phyloP scores from a whole-genome alignment of 2,329 filamentous ascomycete genomes.

The Lachnellula cervina region DNA sequence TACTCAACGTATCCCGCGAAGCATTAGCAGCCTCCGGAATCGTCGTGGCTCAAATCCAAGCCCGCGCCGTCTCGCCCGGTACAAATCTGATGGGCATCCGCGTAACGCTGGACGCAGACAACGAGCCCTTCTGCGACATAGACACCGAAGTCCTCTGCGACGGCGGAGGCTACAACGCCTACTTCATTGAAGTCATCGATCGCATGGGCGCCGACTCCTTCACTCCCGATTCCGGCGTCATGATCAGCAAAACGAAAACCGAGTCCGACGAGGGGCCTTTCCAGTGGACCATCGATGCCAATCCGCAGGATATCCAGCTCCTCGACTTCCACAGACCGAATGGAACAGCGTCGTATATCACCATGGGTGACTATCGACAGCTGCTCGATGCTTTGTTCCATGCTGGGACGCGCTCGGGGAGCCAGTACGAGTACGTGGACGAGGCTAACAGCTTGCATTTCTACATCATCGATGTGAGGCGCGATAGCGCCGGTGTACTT shows the following conservation, averaged over 20 bases:
- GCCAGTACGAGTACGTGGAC: slow-evolving; percentile 14
- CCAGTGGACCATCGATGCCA: slow-evolving; percentile 15
- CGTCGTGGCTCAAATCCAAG: slow-evolving; percentile 5
- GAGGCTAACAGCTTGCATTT: slow-evolving; percentile 11
- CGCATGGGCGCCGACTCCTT: slow-evolving; percentile 14
- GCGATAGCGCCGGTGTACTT: slow-evolving; percentile 5
- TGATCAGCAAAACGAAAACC: slow-evolving; percentile 13
- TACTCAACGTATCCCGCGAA: slow-evolving; percentile 10
- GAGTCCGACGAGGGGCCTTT: not conserved
- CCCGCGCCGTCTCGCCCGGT: slow-evolving; percentile 8
- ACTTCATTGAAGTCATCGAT: slow-evolving; percentile 13
- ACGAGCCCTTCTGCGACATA: slow-evolving; percentile 5
- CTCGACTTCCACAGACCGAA: slow-evolving; percentile 13
- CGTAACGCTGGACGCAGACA: slow-evolving; percentile 5
- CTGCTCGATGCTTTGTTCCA: slow-evolving; percentile 14
- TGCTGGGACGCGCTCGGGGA: slow-evolving; percentile 12
- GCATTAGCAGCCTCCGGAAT: slow-evolving; percentile 8
- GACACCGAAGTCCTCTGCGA: slow-evolving; percentile 11
- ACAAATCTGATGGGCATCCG: slow-evolving; percentile 10
- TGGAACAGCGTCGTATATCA: slow-evolving; percentile 10
- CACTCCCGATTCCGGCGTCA: slow-evolving; percentile 12
- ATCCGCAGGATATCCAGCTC: slow-evolving; percentile 13
- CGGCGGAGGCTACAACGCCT: slow-evolving; percentile 11
- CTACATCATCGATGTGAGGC: slow-evolving; percentile 10
- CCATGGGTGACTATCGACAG: slow-evolving; percentile 11